These are phyloP conservation scores for Adansonia madagascariensis DNA, from an alignment of 441 rosid genomes.

Conservation along the genomic window DNA sequence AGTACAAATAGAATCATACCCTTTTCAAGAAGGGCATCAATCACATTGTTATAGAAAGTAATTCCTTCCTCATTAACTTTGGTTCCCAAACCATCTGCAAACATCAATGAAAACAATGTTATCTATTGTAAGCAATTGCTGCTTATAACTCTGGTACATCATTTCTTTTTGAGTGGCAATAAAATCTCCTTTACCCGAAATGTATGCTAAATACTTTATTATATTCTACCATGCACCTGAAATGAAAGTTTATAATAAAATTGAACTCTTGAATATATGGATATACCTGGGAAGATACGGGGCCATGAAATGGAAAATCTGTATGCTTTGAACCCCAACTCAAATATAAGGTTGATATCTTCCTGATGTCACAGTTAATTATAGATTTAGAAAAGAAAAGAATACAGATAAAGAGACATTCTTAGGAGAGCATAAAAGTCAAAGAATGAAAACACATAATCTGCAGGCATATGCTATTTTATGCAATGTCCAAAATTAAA, in stretches of 20 bases:
- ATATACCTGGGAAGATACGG: conserved; percentile 86
- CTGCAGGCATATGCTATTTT: not conserved
- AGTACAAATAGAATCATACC: conserved; percentile 47
- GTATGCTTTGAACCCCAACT: conserved; percentile 81
- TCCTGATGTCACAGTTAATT: conserved; percentile 54
- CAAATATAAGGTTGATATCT: conserved; percentile 70
- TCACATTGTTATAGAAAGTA: conserved; percentile 74
- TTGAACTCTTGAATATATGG: not conserved
- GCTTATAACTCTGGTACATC: not conserved
- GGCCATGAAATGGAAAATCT: conserved; percentile 94
- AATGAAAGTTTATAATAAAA: not conserved
- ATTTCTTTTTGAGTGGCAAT: not conserved
- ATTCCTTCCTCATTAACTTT: conserved; percentile 73
- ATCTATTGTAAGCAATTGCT: not conserved
- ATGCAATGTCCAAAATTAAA: not conserved
- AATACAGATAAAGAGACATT: not conserved
- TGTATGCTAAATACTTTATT: not conserved
- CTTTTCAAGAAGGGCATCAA: conserved; percentile 70
- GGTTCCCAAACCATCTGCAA: conserved; percentile 80
- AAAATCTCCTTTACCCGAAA: not conserved
- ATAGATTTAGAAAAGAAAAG: conserved; percentile 14
- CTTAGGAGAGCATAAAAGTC: not conserved
- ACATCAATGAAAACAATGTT: not conserved
- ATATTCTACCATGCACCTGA: not conserved
- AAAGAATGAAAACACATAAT: not conserved